Evolutionary conservation across 805 yeast genomes (phyloP), one percentile per base, ranked within the genome.

Genomic region (Candida maesae): DNA sequence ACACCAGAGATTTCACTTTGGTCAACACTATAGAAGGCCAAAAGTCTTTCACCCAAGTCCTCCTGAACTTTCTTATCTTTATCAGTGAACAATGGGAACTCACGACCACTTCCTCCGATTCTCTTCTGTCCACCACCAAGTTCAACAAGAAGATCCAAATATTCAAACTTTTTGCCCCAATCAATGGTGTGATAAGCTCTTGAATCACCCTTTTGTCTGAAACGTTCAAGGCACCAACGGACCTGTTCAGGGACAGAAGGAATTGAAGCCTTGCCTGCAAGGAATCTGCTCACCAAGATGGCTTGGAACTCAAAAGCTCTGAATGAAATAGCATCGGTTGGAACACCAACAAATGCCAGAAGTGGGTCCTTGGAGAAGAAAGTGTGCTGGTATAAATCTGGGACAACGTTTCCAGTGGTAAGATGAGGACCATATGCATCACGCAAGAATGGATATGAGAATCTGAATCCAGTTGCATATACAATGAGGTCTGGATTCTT

Each of bases 381-480:
- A 1, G 67, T 63, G 44, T 64, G 67, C 26, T 58, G 63, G 34
- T 57, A 67, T 10, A 63, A 42, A 13, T 58, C 55, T 20, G 60
- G 63, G 16, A 63, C 49, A 7, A 45, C 38, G 34, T 57, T 35
- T 17, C 63, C 61, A 16, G 59, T 53, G 2, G 59, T 47, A 30
- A 65, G 45, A 7, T 53, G 45, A 13, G 61, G 53, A 3, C 46
- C 46, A 23, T 46, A 48, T 18, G 49, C 35, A 5, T 43, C 51
- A 33, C 33, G 38, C 5, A 84, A 60, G 50, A 72, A 81, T 9
- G 90, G 89, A 43, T 71, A 67, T 33, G 73, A 69, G 53, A 73
- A 77, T 21, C 73, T 64, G 60, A 81, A 84, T 1, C 93, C 93
- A 0, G 91, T 84, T 35, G 84, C 82, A 55, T 78, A 81, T n/a